Percentiles rank a stretch among this genome's conserved stretches.
These are phyloP conservation scores for Leccinum fibrillosum DNA, from an alignment of 768 basidiomycete genomes.

Conservation along the genomic window DNA sequence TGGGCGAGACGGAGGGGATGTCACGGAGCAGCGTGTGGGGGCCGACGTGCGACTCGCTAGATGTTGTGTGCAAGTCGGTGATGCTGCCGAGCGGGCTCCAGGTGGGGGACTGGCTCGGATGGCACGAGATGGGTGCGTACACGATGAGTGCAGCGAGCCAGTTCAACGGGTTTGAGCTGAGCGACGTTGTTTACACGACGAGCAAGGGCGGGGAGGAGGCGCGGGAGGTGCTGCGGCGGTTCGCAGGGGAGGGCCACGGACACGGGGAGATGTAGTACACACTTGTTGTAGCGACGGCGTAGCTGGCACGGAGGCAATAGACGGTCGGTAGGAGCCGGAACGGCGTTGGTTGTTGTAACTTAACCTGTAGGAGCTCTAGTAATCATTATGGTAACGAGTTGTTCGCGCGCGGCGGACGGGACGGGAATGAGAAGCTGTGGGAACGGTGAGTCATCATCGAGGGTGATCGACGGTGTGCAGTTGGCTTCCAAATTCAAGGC, in stretches of 20 bases:
- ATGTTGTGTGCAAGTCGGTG: conserved; percentile 73
- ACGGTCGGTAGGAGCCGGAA: background rate
- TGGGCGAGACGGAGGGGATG: conserved; percentile 37
- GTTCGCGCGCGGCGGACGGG: conserved; percentile 13
- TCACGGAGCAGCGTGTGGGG: conserved; percentile 86
- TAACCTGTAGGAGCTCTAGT: background rate
- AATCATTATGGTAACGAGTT: conserved; percentile 10
- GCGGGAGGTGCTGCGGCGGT: conserved; percentile 46
- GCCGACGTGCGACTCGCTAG: conserved; percentile 97
- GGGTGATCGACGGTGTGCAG: conserved; percentile 28
- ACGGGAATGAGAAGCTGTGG: conserved; percentile 7
- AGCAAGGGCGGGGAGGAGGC: conserved; percentile 56
- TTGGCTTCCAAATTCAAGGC: conserved; percentile 26
- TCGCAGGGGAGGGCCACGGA: conserved; percentile 43
- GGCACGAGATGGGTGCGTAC: conserved; percentile 98
- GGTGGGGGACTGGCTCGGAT: conserved; percentile 98
- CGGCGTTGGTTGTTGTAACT: conserved; percentile 9
- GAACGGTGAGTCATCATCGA: conserved; percentile 21
- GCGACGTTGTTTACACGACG: conserved; percentile 75
- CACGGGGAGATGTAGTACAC: conserved; percentile 19
- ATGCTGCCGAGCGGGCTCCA: conserved; percentile 64
- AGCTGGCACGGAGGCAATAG: background rate
- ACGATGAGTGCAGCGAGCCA: conserved; percentile 96
- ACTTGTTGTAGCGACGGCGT: background rate
- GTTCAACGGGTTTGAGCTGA: conserved; percentile 89